phyloP scores from a whole-genome alignment of 306 rosid genomes.

The Canavalia ensiformis region DNA sequence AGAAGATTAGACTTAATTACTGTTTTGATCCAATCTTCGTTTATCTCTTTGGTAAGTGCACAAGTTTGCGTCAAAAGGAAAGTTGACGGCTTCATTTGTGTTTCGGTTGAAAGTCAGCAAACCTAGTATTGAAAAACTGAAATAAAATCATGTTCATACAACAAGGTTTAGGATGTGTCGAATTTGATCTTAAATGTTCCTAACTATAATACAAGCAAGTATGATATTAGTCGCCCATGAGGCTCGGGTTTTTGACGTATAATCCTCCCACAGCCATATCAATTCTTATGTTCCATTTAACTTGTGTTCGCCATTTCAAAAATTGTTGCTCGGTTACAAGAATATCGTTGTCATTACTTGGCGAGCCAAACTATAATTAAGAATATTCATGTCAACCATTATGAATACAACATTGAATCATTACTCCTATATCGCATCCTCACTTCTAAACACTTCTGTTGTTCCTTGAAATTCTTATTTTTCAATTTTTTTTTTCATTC shows the following conservation, averaged over 20 bases:
- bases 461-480: neutral
- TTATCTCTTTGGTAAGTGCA: no score
- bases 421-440: neutral
- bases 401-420: neutral
- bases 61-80: neutral
- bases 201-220: no score
- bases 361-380: no score
- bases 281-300: neutral
- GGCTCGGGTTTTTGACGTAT: neutral
- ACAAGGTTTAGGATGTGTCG: no score
- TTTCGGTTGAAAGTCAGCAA: no score
- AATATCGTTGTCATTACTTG: neutral
- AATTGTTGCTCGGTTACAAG: neutral
- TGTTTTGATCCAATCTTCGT: neutral
- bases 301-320: neutral
- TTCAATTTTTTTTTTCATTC: neutral
- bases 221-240: neutral
- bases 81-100: no score
- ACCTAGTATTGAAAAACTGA: no score
- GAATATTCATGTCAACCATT: neutral
- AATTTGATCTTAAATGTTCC: no score
- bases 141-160: no score
- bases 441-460: neutral
- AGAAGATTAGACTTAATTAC: neutral
- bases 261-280: neutral